These are phyloP conservation scores for Tetrastigma voinierianum DNA, from an alignment of 164 flowering plant species.

Conservation along the genomic window DNA sequence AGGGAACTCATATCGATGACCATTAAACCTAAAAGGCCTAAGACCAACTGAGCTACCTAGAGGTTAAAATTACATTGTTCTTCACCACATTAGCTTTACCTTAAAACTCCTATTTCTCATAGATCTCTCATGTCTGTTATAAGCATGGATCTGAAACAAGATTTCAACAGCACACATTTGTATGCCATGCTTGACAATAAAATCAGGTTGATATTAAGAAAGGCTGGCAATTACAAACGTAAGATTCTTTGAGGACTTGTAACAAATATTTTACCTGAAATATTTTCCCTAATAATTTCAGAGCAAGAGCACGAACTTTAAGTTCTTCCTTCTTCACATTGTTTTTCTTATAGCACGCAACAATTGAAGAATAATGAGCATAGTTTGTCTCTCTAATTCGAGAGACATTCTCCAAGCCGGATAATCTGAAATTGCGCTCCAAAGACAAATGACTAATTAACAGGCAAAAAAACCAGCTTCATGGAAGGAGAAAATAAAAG, in stretches of 20 bases:
- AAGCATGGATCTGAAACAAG: not conserved
- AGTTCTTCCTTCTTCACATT: conserved; percentile 68
- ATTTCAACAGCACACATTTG: too few species aligned
- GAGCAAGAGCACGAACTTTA: conserved; percentile 71
- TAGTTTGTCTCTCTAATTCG: not conserved
- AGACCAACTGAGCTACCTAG: too few species aligned
- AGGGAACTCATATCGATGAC: too few species aligned
- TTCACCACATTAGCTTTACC: too few species aligned
- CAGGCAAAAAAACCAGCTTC: not conserved
- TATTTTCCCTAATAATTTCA: conserved; percentile 68
- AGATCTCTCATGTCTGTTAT: not conserved
- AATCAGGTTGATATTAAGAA: not conserved
- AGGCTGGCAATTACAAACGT: not conserved
- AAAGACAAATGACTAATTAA: not conserved
- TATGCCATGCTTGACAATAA: too few species aligned
- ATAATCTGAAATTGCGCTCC: conserved; percentile 2
- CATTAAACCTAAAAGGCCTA: too few species aligned
- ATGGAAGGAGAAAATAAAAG: too few species aligned
- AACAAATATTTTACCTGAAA: conserved; percentile 59
- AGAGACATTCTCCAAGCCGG: not conserved
- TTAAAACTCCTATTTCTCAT: too few species aligned
- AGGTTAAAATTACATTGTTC: too few species aligned
- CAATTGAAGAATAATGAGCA: not conserved
- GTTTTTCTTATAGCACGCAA: conserved; percentile 64
- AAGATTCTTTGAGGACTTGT: not conserved